Conservation (phyloP, 2,329 filamentous ascomycete species). For the Myriosclerotinia scirpicola region DNA sequence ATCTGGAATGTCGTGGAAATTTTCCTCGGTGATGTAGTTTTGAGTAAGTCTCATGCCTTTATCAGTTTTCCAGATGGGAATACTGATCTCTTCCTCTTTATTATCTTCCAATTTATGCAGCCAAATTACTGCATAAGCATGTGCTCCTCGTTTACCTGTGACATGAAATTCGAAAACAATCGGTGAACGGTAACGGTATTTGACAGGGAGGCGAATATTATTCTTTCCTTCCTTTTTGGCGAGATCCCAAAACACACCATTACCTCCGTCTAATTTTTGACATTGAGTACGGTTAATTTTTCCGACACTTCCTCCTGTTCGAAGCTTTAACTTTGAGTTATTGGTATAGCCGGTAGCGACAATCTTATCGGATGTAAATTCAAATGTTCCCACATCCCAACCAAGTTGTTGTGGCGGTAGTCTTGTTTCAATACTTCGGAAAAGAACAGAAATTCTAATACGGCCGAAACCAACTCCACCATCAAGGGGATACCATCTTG, state of each 20-base stretch:
- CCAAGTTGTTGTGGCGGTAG: conserved; percentile 83
- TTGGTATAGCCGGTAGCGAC: conserved; percentile 59
- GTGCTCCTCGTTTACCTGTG: conserved; percentile 65
- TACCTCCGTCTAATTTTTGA: conserved; percentile 56
- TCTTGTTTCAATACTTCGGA: conserved; percentile 83
- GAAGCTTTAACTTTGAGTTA: conserved; percentile 69
- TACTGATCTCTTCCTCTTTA: conserved; percentile 71
- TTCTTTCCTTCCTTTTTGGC: conserved; percentile 50
- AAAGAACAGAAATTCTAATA: conserved; percentile 82
- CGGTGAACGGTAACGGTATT: conserved; percentile 85
- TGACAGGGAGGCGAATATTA: conserved; percentile 74
- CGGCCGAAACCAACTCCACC: conserved; percentile 92
- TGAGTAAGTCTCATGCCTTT: conserved; percentile 76
- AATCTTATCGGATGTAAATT: conserved; percentile 74
- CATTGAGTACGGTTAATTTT: conserved; percentile 66
- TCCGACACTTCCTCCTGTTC: conserved; percentile 81
- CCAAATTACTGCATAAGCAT: conserved; percentile 82
- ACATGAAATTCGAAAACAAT: conserved; percentile 84
- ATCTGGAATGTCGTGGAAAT: conserved; percentile 67
- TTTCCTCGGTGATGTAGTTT: conserved; percentile 86
- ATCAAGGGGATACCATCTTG: conserved; percentile 95
- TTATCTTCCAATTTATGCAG: conserved; percentile 81
- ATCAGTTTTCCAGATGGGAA: conserved; percentile 88
- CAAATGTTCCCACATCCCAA: conserved; percentile 94
- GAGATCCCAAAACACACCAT: conserved; percentile 61